Evolutionary conservation across 768 basidiomycete species (phyloP).

Genomic region (Kwoniella newhampshirensis): DNA sequence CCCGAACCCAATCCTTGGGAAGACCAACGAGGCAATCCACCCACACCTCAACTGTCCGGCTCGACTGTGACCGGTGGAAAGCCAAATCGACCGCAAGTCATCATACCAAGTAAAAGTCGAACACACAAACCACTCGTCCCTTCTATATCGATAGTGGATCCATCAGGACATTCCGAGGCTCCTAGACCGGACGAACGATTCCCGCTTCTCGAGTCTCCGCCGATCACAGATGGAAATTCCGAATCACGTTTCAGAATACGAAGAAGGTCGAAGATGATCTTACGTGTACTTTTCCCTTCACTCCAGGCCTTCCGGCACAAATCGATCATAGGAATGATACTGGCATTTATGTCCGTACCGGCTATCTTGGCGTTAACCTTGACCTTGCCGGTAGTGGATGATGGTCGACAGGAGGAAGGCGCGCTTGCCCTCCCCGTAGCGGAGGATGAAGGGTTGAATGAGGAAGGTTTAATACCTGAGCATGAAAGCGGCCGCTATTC

Average conservation of each 20-base stretch:
- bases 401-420: conserved; percentile 56
- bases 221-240: conserved; percentile 19
- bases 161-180: conserved; percentile 39
- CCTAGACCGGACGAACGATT: background rate
- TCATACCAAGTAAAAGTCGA: conserved; percentile 15
- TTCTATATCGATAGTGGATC: conserved; percentile 41
- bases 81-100: conserved; percentile 16
- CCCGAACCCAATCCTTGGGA: conserved; percentile 41
- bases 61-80: background rate
- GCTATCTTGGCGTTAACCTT: conserved; percentile 81
- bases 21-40: conserved; percentile 26
- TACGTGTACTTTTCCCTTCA: conserved; percentile 78
- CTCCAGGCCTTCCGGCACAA: conserved; percentile 72
- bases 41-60: conserved; percentile 9
- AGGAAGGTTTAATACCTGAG: conserved; percentile 63
- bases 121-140: conserved; percentile 23
- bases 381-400: conserved; percentile 80
- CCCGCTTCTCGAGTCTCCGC: conserved; percentile 30
- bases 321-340: conserved; percentile 67
- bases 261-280: conserved; percentile 46
- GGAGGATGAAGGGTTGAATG: conserved; percentile 67
- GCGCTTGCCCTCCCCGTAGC: conserved; percentile 57
- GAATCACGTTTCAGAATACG: conserved; percentile 36
- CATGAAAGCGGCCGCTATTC: conserved; percentile 14
- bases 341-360: conserved; percentile 77